phyloP scores from a whole-genome alignment of 441 rosid species.

The Pelargonium cotyledonis region DNA sequence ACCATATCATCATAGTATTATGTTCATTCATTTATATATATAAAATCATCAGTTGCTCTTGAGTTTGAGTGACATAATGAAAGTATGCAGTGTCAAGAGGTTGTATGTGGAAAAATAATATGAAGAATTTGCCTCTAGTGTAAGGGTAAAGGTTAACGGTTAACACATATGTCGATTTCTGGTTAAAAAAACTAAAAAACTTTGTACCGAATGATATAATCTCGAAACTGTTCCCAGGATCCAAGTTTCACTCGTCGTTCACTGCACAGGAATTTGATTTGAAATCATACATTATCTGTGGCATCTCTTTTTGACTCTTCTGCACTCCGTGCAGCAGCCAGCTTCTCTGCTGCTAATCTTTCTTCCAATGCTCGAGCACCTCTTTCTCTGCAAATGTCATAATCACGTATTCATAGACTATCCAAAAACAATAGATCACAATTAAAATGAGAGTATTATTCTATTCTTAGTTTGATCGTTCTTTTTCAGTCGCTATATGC shows the following conservation, averaged over 20 bases:
- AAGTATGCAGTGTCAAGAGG: no score
- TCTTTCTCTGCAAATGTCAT: constrained; percentile 65
- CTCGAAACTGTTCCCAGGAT: neutral
- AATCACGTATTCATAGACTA: neutral
- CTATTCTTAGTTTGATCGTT: neutral
- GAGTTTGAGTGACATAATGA: no score
- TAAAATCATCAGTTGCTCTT: no score
- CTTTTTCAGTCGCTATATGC: neutral
- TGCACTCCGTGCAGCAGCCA: constrained; percentile 41
- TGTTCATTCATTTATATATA: no score
- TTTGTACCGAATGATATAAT: no score
- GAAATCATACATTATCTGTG: constrained; percentile 48
- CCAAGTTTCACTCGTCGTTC: no score
- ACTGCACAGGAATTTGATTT: neutral
- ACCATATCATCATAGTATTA: no score
- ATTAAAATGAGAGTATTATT: neutral
- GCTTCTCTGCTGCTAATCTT: constrained; percentile 77
- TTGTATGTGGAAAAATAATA: no score
- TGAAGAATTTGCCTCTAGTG: no score
- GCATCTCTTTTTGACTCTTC: constrained; percentile 56
- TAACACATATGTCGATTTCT: neutral
- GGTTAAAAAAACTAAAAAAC: neutral
- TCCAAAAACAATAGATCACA: no score
- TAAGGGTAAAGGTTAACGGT: neutral
- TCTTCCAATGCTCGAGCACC: constrained; percentile 96